Conservation (phyloP, 768 basidiomycete species). For the Chiua virens region DNA sequence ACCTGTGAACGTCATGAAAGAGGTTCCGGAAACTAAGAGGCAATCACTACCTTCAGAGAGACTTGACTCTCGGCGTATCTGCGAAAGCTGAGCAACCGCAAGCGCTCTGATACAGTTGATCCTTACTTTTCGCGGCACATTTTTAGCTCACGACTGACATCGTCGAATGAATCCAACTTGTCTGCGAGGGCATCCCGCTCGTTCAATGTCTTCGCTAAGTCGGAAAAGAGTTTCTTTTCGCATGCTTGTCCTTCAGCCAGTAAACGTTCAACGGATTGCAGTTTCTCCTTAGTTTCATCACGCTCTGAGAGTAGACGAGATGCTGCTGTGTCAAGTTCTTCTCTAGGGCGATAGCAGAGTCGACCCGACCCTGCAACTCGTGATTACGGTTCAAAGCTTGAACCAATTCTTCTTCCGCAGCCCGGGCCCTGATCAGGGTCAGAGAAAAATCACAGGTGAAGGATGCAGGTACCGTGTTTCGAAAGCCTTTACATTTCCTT, state of each 20-base stretch:
- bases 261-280: conserved; percentile 13
- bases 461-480: conserved; percentile 25
- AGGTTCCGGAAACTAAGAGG: neutral
- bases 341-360: conserved; percentile 23
- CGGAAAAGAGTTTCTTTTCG: conserved; percentile 17
- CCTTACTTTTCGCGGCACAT: conserved; percentile 27
- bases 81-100: neutral
- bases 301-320: conserved; percentile 26
- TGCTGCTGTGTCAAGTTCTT: conserved; percentile 24
- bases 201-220: conserved; percentile 13
- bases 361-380: conserved; percentile 29
- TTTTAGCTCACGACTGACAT: conserved; percentile 18
- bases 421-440: conserved; percentile 16
- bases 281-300: conserved; percentile 19
- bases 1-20: conserved; percentile 29
- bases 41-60: conserved; percentile 23
- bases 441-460: conserved; percentile 2
- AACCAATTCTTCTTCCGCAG: conserved; percentile 18
- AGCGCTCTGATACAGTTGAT: neutral
- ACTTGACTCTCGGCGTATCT: conserved; percentile 22
- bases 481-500: conserved; percentile 23
- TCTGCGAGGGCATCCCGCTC: conserved; percentile 23
- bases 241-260: conserved; percentile 16
- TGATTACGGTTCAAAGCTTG: conserved; percentile 22
- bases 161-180: conserved; percentile 20